Base-by-base conservation (phyloP, 164 flowering plant genomes). In the Liquidambar formosana region DNA sequence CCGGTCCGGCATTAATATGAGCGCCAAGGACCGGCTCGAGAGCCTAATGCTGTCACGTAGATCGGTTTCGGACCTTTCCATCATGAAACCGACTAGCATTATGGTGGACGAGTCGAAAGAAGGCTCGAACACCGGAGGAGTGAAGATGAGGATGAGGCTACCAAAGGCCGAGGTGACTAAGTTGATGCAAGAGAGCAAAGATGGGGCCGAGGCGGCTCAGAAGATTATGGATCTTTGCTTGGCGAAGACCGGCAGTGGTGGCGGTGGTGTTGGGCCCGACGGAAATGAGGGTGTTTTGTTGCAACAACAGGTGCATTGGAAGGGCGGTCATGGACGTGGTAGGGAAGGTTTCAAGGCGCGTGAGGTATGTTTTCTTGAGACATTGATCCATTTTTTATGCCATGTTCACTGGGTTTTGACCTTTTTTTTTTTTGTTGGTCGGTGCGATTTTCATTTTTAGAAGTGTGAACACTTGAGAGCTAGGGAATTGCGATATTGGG, bases 101-200 rank as follows among this genome's bases (percentile, higher is more conserved):
- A n/a, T 57, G 38, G 9, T 11, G 13, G 80, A 65, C 60, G 45
- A 54, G 4, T 23, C 44, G 61, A 51, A 15, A 27, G 63, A 16
- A 15, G 61, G 8, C 22, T n/a, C 46, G 5, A 63, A 15, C 8
- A 25, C 28, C 5, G 71, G 76, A 0, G 61, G 69, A 51, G 64
- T 57, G 69, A 80, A 81, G 78, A 61, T 87, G 48, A 84, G 53
- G 68, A 57, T 93, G 84, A 82, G 87, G 79, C 70, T 93, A 43
- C 94, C 90, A 1, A 89, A 80, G 82, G 78, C 89, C 1, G 86
- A 89, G 66, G 88, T 94, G 68, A 88, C 79, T 25, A 89, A 67
- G 75, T 25, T 89, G 75, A 76, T 89, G 82, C 76, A 75, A 63
- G 89, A 85, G 48, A 84, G 94, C 71, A 78, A 45, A 44, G 83